phyloP scores from a whole-genome alignment of 768 basidiomycete species.

The Aureoboletus auriporus region DNA sequence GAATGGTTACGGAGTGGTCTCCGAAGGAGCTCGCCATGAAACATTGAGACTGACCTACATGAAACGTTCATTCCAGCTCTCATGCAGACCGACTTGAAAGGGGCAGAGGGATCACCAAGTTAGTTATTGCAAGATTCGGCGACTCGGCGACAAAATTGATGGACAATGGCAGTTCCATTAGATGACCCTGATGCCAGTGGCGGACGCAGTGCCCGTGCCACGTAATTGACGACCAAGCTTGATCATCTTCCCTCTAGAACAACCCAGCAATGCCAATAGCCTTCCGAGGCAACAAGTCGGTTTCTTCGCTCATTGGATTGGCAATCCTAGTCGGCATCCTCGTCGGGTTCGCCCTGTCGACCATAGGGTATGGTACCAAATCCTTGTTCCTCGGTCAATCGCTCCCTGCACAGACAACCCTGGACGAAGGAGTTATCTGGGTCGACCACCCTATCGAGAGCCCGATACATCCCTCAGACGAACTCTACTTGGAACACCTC shows the following conservation, averaged over 20 bases:
- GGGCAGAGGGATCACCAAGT: no score
- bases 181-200: no score
- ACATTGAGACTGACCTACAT: no score
- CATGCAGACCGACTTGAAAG: no score
- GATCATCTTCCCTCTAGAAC: not conserved
- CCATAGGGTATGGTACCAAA: constrained; percentile 11
- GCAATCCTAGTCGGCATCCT: constrained; percentile 27
- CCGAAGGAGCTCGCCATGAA: no score
- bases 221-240: no score
- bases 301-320: constrained; percentile 11
- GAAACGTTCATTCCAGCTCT: no score
- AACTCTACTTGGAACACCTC: constrained; percentile 30
- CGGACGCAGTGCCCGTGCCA: no score
- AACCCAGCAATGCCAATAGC: constrained; percentile 4
- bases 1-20: no score
- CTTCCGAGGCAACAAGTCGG: not conserved
- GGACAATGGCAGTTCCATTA: no score
- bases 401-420: constrained; percentile 8
- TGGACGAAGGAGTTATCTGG: constrained; percentile 13
- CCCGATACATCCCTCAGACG: constrained; percentile 6
- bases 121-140: no score
- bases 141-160: no score
- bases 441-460: constrained; percentile 3
- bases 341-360: constrained; percentile 24
- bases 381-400: constrained; percentile 13